These are phyloP conservation scores for Scenedesmus sp. DNA, from an alignment of 163 green algal genomes.

Conservation along the genomic window DNA sequence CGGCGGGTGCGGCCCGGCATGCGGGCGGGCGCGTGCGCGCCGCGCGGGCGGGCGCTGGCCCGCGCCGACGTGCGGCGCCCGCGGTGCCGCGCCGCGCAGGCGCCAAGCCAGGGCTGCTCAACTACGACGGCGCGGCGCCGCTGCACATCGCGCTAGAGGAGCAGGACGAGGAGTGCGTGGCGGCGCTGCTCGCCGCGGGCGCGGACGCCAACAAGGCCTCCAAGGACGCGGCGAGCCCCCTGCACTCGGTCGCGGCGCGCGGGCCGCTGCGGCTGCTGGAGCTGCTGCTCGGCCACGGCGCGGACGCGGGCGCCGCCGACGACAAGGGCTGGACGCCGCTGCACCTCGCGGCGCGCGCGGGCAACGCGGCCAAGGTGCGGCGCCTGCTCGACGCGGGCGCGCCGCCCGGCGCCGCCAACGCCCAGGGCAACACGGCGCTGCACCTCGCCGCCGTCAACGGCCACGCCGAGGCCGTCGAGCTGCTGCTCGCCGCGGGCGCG, in stretches of 20 bases:
- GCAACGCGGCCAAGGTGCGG: slow-evolving; percentile 24
- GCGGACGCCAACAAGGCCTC: slow-evolving; percentile 28
- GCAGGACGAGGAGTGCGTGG: slow-evolving; percentile 12
- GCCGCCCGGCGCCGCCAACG: slow-evolving; percentile 13
- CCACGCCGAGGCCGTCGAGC: slow-evolving; percentile 6
- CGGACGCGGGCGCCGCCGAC: slow-evolving; percentile 12
- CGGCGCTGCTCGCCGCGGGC: slow-evolving; percentile 11
- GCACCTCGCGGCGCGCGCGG: slow-evolving; percentile 32
- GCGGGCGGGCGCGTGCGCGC: too few relatives aligned
- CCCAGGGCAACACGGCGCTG: slow-evolving; percentile 40
- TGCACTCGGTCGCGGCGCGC: slow-evolving; percentile 28
- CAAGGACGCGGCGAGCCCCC: slow-evolving; percentile 25
- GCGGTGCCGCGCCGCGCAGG: slow-evolving; percentile 7
- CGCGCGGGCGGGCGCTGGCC: too few relatives aligned
- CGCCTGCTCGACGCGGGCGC: slow-evolving; percentile 29
- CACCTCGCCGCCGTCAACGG: slow-evolving; percentile 33
- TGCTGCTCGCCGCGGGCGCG: slow-evolving; percentile 24
- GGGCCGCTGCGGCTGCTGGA: slow-evolving; percentile 18
- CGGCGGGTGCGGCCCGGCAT: slow-evolving; percentile 21
- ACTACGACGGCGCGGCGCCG: slow-evolving; percentile 16
- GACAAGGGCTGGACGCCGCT: slow-evolving; percentile 24
- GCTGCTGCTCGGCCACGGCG: slow-evolving; percentile 40
- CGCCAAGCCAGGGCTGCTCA: slow-evolving; percentile 19
- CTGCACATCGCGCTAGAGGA: slow-evolving; percentile 29
- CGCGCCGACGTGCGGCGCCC: too few relatives aligned